These are phyloP conservation scores for Glonium stellatum DNA, from an alignment of 495 filamentous ascomycete species.

Conservation along the genomic window DNA sequence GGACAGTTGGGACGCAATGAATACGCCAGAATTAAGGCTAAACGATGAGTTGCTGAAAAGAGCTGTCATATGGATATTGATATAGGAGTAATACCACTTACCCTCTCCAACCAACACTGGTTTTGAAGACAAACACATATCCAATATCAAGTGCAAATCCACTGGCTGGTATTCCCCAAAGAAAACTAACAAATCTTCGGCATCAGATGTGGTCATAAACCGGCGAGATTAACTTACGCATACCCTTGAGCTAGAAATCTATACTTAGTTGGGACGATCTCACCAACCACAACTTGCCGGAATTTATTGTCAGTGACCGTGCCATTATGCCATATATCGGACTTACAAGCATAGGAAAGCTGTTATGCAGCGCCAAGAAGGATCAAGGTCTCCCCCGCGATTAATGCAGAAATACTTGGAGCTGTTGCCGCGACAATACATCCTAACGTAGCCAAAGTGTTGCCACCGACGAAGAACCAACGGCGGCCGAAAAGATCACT, in stretches of 20 bases:
- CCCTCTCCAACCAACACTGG: constrained; percentile 22
- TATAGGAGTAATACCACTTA: too few relatives aligned
- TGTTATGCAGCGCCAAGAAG: constrained; percentile 30
- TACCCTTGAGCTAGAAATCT: constrained; percentile 19
- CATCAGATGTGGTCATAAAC: background rate
- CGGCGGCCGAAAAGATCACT: constrained; percentile 35
- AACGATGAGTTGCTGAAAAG: too few relatives aligned
- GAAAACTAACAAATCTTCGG: constrained; percentile 8
- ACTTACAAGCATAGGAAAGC: constrained; percentile 29
- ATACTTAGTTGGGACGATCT: constrained; percentile 20
- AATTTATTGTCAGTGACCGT: background rate
- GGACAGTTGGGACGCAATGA: too few relatives aligned
- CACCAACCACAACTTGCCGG: constrained; percentile 23
- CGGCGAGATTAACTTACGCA: constrained; percentile 9
- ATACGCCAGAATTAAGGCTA: too few relatives aligned
- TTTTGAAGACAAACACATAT: constrained; percentile 26
- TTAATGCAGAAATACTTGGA: constrained; percentile 23
- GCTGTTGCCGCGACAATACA: constrained; percentile 33
- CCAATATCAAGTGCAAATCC: constrained; percentile 25
- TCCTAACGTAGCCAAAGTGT: constrained; percentile 28
- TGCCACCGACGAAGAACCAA: constrained; percentile 30
- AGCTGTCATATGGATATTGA: too few relatives aligned
- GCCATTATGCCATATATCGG: background rate
- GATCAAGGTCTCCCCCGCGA: constrained; percentile 31
- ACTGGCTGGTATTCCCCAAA: constrained; percentile 20